A percentile compares a stretch with the other conserved stretches of the same genome.
phyloP scores from a whole-genome alignment of 1,139 yeast genomes.

The Lodderomyces oxycetoniae region DNA sequence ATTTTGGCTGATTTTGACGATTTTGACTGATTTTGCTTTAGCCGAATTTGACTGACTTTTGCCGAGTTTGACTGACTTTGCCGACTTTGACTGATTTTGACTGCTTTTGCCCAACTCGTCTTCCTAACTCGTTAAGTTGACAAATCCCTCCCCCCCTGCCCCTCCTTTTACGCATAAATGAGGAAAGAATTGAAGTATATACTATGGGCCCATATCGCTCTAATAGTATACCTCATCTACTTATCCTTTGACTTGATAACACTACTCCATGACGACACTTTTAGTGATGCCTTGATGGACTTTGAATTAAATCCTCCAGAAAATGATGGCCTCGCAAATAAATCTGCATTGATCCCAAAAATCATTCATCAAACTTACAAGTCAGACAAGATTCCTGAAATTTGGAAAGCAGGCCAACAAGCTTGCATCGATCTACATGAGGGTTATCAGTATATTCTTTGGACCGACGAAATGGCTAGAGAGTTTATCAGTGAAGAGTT shows the following conservation, averaged over 20 bases:
- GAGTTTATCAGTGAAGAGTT: slow-evolving; percentile 73
- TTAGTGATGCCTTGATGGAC: slow-evolving; percentile 55
- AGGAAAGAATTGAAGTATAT: slow-evolving; percentile 59
- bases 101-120: neutral
- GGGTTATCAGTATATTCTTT: slow-evolving; percentile 77
- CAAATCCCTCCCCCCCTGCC: neutral
- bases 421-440: slow-evolving; percentile 76
- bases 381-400: slow-evolving; percentile 67
- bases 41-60: too few species aligned
- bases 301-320: slow-evolving; percentile 52
- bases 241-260: slow-evolving; percentile 72
- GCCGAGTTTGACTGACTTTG: too few species aligned
- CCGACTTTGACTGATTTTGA: too few species aligned
- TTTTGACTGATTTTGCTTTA: too few species aligned
- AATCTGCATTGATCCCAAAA: slow-evolving; percentile 67
- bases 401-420: slow-evolving; percentile 76
- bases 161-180: slow-evolving; percentile 25
- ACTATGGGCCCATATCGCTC: slow-evolving; percentile 50
- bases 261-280: slow-evolving; percentile 67
- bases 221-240: slow-evolving; percentile 55
- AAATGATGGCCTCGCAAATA: slow-evolving; percentile 25
- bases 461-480: slow-evolving; percentile 87
- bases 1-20: too few species aligned
- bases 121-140: slow-evolving; percentile 1
- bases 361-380: slow-evolving; percentile 93